Evolutionary conservation across 495 filamentous ascomycete genomes (phyloP).

Genomic region (Penicillium paradoxum): DNA sequence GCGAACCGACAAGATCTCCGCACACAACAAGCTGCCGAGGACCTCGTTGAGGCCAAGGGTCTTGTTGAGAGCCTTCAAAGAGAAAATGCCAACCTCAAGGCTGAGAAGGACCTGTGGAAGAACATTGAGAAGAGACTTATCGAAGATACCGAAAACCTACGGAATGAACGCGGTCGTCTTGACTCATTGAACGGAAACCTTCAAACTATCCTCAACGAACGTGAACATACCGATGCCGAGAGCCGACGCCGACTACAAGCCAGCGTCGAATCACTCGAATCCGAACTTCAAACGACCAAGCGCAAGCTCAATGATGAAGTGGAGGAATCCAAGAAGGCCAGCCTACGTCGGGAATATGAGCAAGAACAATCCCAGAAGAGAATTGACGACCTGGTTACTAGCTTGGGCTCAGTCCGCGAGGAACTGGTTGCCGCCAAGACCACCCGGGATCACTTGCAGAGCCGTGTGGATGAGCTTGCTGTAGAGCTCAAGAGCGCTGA

Average conservation of each 20-base stretch:
- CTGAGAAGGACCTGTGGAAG: slow-evolving; percentile 88
- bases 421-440: slow-evolving; percentile 80
- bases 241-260: slow-evolving; percentile 68
- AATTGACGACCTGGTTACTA: slow-evolving; percentile 84
- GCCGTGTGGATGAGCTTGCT: slow-evolving; percentile 78
- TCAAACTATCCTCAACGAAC: slow-evolving; percentile 84
- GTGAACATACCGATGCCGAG: slow-evolving; percentile 80
- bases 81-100: slow-evolving; percentile 87
- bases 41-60: slow-evolving; percentile 79
- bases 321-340: slow-evolving; percentile 73
- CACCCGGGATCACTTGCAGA: slow-evolving; percentile 78
- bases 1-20: slow-evolving; percentile 84
- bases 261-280: slow-evolving; percentile 70
- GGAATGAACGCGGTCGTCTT: slow-evolving; percentile 75
- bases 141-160: slow-evolving; percentile 78
- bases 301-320: slow-evolving; percentile 77
- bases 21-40: slow-evolving; percentile 88
- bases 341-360: slow-evolving; percentile 82
- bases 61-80: slow-evolving; percentile 80
- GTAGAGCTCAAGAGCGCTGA: slow-evolving; percentile 84
- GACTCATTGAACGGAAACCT: slow-evolving; percentile 74
- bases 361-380: slow-evolving; percentile 76
- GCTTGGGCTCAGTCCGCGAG: slow-evolving; percentile 70
- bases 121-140: slow-evolving; percentile 80
- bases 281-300: slow-evolving; percentile 71